Percentiles rank a stretch among this genome's conserved stretches.
Evolutionary conservation across 2,329 filamentous ascomycete species (phyloP).

Genomic region (Drechslerella coelobrocha): DNA sequence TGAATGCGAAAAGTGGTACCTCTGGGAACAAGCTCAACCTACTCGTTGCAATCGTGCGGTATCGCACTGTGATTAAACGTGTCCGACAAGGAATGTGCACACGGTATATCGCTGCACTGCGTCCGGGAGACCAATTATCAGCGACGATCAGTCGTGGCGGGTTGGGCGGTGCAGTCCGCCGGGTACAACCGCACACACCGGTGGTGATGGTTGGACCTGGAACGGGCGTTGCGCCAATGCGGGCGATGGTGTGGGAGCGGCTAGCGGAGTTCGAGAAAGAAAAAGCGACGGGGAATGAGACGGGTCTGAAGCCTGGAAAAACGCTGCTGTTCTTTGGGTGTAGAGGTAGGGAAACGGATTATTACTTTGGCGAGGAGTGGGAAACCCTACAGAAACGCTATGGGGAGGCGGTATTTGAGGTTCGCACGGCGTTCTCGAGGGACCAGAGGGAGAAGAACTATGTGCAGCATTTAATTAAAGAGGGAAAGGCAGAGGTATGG

Average conservation of each 20-base stretch:
- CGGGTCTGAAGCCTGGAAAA: conserved; percentile 56
- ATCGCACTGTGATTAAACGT: conserved; percentile 83
- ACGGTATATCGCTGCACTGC: conserved; percentile 75
- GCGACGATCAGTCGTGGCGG: conserved; percentile 67
- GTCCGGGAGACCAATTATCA: conserved; percentile 65
- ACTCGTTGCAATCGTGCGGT: conserved; percentile 86
- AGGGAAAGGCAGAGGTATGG: conserved; percentile 62
- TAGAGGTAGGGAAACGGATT: conserved; percentile 76
- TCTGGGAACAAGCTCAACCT: conserved; percentile 69
- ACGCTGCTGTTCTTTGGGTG: conserved; percentile 82
- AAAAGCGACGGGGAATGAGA: neutral
- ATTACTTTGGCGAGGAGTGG: conserved; percentile 84
- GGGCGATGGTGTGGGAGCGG: conserved; percentile 79
- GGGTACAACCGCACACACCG: conserved; percentile 63
- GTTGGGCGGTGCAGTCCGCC: conserved; percentile 58
- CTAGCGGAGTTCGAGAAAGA: conserved; percentile 46
- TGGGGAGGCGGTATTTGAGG: conserved; percentile 60
- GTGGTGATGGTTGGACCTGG: conserved; percentile 82
- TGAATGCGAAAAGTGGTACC: neutral
- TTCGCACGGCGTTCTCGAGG: conserved; percentile 73
- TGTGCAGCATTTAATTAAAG: conserved; percentile 69
- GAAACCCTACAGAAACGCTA: conserved; percentile 57
- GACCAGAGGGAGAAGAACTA: conserved; percentile 69
- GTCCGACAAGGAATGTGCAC: conserved; percentile 89
- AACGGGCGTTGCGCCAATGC: conserved; percentile 84